Base-by-base conservation (phyloP, 2,329 filamentous ascomycete genomes). In the Fusarium udum region DNA sequence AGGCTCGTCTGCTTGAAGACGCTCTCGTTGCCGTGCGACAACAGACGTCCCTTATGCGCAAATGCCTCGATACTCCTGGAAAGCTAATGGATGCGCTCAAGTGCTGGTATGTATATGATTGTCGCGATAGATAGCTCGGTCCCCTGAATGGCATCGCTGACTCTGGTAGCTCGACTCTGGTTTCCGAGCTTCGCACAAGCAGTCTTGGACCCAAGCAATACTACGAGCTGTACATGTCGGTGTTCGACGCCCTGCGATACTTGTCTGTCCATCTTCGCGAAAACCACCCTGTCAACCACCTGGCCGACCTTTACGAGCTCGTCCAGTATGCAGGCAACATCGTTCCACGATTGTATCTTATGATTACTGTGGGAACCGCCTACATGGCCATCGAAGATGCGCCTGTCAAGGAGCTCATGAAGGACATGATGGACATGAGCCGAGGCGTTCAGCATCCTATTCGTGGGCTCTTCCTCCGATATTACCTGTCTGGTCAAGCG, bases 371-470 rank as follows among this genome's bases (percentile, higher is more conserved):
- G 43, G 96, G 96, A 66, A 99, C 96, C 6, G 97, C 97, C 55
- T 99, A 99, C 86, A 99, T 99, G 96, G 92, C 94, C 32, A 97
- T 99, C 80, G 93, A 96, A 79, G 96, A 98, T 87, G 96, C 97
- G 66, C 96, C 96, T 2, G 96, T 99, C 76, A 99, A 99, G 85
- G 96, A 99, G 86, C 94, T 99, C 72, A 99, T 99, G 96, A 99
- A 99, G 85, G 96, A 99, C 83, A 99, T 99, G 96, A 99, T 99
- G 96, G 96, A 99, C 84, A 99, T 99, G 96, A 98, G 95, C 84
- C 90, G 96, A 72, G 96, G 96, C 64, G 95, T 99, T 28, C 96
- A 99, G 80, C 96, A 99, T 83, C 96, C 96, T 22, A 95, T 98
- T 72, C 93, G 96, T 65, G 96, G 96, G 24, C 87, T 99, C 62